phyloP scores from a whole-genome alignment of 1,284 basidiomycete genomes.

The Ceratobasidium sp. region DNA sequence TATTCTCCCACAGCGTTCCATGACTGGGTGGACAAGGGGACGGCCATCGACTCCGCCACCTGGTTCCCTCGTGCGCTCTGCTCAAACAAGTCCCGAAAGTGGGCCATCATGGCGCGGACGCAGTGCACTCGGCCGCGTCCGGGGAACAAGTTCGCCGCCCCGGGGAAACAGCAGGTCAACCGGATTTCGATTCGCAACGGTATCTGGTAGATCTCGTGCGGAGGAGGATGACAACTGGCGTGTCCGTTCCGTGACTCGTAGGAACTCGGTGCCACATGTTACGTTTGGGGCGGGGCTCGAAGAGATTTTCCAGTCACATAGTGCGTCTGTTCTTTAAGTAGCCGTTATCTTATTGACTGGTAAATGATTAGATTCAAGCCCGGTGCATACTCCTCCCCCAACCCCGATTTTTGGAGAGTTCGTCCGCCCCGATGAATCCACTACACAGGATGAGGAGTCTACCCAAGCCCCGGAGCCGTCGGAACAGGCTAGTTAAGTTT shows the following conservation, averaged over 20 bases:
- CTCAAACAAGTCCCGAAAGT: slow-evolving; percentile 41
- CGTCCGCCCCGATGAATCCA: background rate
- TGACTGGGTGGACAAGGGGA: slow-evolving; percentile 23
- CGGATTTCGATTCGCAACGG: slow-evolving; percentile 33
- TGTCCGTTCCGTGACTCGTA: slow-evolving; percentile 14
- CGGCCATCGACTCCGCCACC: slow-evolving; percentile 38
- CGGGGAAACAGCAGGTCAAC: slow-evolving; percentile 21
- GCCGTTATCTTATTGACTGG: slow-evolving; percentile 27
- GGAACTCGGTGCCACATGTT: slow-evolving; percentile 31
- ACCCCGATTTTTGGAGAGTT: slow-evolving; percentile 41
- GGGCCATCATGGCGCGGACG: slow-evolving; percentile 28
- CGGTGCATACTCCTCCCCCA: slow-evolving; percentile 35
- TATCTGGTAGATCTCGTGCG: slow-evolving; percentile 19
- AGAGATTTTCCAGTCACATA: slow-evolving; percentile 22
- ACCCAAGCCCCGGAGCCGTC: slow-evolving; percentile 37
- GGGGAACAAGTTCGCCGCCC: slow-evolving; percentile 38
- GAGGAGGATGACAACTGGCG: slow-evolving; percentile 40
- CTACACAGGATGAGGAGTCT: slow-evolving; percentile 34
- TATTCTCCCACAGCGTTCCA: slow-evolving; percentile 5
- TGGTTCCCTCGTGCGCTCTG: slow-evolving; percentile 17
- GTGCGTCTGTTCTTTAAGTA: slow-evolving; percentile 17
- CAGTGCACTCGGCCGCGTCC: slow-evolving; percentile 22
- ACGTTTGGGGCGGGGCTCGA: slow-evolving; percentile 6
- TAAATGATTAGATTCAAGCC: slow-evolving; percentile 37
- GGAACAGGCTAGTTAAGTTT: slow-evolving; percentile 22